Conservation (phyloP, 2,329 filamentous ascomycete species). For the Penicillium sp. region DNA sequence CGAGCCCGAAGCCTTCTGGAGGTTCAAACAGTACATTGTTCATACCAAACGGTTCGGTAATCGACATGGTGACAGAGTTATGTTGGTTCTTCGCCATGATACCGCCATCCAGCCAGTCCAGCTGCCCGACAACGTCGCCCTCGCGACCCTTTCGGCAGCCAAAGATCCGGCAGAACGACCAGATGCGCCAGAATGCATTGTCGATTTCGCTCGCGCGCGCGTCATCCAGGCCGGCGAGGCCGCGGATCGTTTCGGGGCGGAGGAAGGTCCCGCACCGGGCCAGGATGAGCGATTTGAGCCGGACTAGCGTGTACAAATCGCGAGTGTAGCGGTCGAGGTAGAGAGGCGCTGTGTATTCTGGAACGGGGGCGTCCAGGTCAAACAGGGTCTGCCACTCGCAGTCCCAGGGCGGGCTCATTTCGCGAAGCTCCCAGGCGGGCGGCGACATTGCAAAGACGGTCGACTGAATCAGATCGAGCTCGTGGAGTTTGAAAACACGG, state of each 20-base stretch:
- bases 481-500: constrained; percentile 61
- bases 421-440: constrained; percentile 64
- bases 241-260: constrained; percentile 60
- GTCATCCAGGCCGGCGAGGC: constrained; percentile 55
- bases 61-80: constrained; percentile 47
- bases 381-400: constrained; percentile 46
- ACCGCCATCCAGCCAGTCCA: constrained; percentile 68
- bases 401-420: constrained; percentile 60
- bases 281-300: constrained; percentile 61
- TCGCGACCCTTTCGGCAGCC: constrained; percentile 63
- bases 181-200: constrained; percentile 68
- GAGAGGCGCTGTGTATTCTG: constrained; percentile 58
- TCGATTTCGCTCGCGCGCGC: constrained; percentile 58
- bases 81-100: constrained; percentile 53
- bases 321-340: constrained; percentile 58
- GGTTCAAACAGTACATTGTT: constrained; percentile 60
- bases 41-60: constrained; percentile 56
- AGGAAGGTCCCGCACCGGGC: constrained; percentile 61
- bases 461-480: constrained; percentile 58
- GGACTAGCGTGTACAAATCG: constrained; percentile 59
- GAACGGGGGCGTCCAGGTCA: constrained; percentile 52
- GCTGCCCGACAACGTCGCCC: constrained; percentile 63
- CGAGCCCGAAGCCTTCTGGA: constrained; percentile 62
- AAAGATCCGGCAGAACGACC: constrained; percentile 69
- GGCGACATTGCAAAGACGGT: constrained; percentile 60